Base-by-base conservation (phyloP, 169 alveolate genomes). In the Plasmodium cynomolgi region DNA sequence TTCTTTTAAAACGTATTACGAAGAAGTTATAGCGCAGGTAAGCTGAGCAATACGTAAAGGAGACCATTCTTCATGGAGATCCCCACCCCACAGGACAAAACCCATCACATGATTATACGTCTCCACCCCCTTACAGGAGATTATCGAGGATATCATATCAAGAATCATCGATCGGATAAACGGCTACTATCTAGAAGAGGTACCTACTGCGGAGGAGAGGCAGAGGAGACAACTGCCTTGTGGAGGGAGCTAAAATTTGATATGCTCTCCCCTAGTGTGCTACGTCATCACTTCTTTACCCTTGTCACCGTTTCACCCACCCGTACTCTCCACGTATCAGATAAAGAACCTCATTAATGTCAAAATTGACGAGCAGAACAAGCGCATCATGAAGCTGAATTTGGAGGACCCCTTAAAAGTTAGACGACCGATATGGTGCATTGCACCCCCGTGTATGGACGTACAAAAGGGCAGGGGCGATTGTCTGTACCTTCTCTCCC, bases 131-230 rank as follows among this genome's bases (percentile, higher is more conserved):
- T 37, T 44, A n/a, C 47, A 88, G 94, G 26, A 71, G 8, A 50
- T 88, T 17, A 72, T 91, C 23, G 92, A 91, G n/a, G 95, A 71
- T 3, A 91, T 91, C 33, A 91, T 91, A 41, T 44, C 54, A n/a
- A 91, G 39, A 81, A 58, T 91, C 13, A 71, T 91, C 50, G 92
- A 91, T 31, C 82, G 83, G 84, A 91, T 91, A 71, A 91, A 41
- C 58, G 91, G 29, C n/a, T 41, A 91, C 77, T 91, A 81, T 11
- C 92, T 91, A 37, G 37, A 91, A 33, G 91, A 91, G 80, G 95
- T 91, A 91, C 34, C 1, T 8, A 33, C 9, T 13, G 34, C 7
- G 79, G 17, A 41, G n/a, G 37, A 85, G 58, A 11, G 26, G 62
- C n/a, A n/a, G 31, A 41, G 44, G 33, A 20, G 1, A 31, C 15